Evolutionary conservation across 305 asterid genomes (phyloP), one percentile per base, ranked within the genome.

Genomic region (Euphrasia arctica): DNA sequence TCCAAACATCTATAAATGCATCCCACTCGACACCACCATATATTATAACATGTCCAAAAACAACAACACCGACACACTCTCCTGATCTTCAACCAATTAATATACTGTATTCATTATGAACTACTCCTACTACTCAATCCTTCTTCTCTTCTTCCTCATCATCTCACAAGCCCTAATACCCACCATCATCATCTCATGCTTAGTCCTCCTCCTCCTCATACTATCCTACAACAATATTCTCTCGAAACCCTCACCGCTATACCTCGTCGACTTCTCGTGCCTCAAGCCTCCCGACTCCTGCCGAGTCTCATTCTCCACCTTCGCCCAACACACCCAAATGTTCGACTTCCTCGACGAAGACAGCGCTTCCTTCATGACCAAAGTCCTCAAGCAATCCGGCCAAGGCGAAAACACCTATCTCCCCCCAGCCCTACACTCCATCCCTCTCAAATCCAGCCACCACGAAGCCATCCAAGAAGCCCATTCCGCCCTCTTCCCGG

Each of bases 401-500:
- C 90, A 79, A 4, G 77, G 97, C 32, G 83, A 84, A 28, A 63
- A 62, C 4, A 87, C 96, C 1, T 90, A 82, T 34, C 75, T 88
- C 22, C 97, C 97, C 9, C 97, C 92, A 4, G 79, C 87, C 9
- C 3, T 90, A 9, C 85, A 82, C 54, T 71, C 63, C 60, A 85
- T 90, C 68, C 97, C 97, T 2, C 96, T 95, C 3, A 80, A 71
- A 66, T 81, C 95, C 52, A 34, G 69, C 60, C 88, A 85, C 36
- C n/a, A 66, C 32, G 91, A 85, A 64, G 90, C 95, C 62, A 65
- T 64, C 0, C 4, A 48, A 10, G 97, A 90, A 65, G 83, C 66
- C 27, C 83, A 76, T 64, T 61, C 80, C 62, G 86, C 69, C 9
- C 86, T 90, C 3, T 90, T 79, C 75, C 88, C 89, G 0, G 79